These are phyloP conservation scores for Ceratocystis huliohia DNA, from an alignment of 2,329 filamentous ascomycete genomes.

Conservation along the genomic window DNA sequence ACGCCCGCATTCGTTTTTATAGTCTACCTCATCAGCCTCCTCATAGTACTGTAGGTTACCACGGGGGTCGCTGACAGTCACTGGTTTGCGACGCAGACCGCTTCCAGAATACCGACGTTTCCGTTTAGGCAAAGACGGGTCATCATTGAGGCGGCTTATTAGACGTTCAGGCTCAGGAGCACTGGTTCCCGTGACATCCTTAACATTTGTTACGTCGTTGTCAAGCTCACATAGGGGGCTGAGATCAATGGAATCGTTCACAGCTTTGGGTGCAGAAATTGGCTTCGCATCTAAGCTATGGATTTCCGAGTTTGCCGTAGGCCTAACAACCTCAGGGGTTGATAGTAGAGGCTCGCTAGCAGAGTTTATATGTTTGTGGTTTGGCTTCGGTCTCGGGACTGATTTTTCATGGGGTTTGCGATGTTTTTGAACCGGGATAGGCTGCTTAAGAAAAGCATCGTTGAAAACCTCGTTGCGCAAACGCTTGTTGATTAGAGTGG, in stretches of 20 bases:
- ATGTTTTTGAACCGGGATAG: slow-evolving; percentile 67
- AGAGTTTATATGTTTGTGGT: slow-evolving; percentile 13
- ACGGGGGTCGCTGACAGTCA: slow-evolving; percentile 55
- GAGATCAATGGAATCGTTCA: background rate
- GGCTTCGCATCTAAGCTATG: background rate
- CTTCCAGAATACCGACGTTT: slow-evolving; percentile 77
- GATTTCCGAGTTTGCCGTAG: background rate
- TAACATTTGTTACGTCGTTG: slow-evolving; percentile 27
- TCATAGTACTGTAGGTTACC: slow-evolving; percentile 85
- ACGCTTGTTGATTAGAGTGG: slow-evolving; percentile 78
- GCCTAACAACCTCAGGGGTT: slow-evolving; percentile 8
- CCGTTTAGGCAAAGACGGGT: slow-evolving; percentile 29
- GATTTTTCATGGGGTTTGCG: slow-evolving; percentile 56
- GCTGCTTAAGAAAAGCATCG: slow-evolving; percentile 77
- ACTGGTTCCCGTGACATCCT: slow-evolving; percentile 50
- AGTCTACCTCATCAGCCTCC: slow-evolving; percentile 72
- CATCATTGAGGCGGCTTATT: slow-evolving; percentile 15
- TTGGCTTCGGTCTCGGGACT: slow-evolving; percentile 40
- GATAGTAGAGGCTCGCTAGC: slow-evolving; percentile 13
- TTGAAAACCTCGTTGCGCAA: slow-evolving; percentile 84
- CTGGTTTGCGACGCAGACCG: slow-evolving; percentile 60
- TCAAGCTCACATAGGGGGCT: slow-evolving; percentile 8
- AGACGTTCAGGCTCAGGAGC: slow-evolving; percentile 48
- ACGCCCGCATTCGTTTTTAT: slow-evolving; percentile 54
- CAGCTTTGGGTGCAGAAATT: background rate